phyloP scores from a whole-genome alignment of 305 asterid genomes.

The Withania somnifera region DNA sequence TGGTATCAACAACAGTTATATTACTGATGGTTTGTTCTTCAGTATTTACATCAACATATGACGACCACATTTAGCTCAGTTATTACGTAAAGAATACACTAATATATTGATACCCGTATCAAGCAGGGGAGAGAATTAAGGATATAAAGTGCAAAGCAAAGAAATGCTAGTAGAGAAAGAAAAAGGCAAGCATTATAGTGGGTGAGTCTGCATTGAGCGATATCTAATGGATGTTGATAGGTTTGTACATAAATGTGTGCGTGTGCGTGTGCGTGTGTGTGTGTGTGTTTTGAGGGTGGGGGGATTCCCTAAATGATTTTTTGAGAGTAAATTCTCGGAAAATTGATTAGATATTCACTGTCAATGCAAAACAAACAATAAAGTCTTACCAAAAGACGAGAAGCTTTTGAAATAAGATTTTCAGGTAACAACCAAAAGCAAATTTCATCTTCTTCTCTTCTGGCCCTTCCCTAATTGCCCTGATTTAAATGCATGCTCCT shows the following conservation, averaged over 20 bases:
- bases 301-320: not conserved
- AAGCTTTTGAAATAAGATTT: not conserved
- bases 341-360: not conserved
- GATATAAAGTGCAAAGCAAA: not conserved
- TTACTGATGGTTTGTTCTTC: not conserved
- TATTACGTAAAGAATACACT: not conserved
- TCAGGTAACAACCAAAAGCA: not conserved
- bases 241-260: not conserved
- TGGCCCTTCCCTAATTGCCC: conserved; percentile 78
- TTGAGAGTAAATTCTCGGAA: not conserved
- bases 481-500: conserved; percentile 82
- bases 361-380: not conserved
- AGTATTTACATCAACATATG: not conserved
- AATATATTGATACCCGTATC: not conserved
- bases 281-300: not conserved
- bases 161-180: not conserved
- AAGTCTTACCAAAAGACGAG: not conserved
- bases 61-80: not conserved
- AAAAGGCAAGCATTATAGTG: not conserved
- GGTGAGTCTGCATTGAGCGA: not conserved
- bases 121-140: not conserved
- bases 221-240: not conserved
- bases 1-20: not conserved
- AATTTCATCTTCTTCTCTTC: conserved; percentile 58
- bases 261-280: not conserved